These are phyloP conservation scores for Cardiospermum halicacabum DNA, from an alignment of 345 rosid genomes.

Conservation along the genomic window DNA sequence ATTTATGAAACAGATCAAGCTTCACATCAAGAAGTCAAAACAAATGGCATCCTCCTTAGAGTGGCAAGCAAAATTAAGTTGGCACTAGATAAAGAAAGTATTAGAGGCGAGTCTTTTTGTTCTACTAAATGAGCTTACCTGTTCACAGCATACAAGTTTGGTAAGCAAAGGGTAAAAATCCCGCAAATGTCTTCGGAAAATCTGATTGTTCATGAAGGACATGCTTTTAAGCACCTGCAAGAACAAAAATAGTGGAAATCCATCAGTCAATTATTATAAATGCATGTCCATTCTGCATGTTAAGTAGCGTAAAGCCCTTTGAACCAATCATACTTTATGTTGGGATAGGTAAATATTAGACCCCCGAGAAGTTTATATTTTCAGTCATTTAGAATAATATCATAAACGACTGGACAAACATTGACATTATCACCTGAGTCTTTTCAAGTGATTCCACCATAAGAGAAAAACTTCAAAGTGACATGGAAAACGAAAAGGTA, in stretches of 20 bases:
- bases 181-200: slow-evolving; percentile 81
- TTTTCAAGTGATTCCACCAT: not conserved
- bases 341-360: too few species aligned
- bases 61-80: not conserved
- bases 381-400: not conserved
- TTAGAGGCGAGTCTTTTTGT: not conserved
- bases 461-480: not conserved
- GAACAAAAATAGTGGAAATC: slow-evolving; percentile 8
- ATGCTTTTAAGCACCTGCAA: slow-evolving; percentile 89
- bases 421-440: not conserved
- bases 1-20: not conserved
- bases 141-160: slow-evolving; percentile 87
- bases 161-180: slow-evolving; percentile 91
- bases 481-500: not conserved
- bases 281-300: not conserved
- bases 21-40: not conserved
- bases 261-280: not conserved
- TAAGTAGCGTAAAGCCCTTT: not conserved
- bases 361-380: too few species aligned
- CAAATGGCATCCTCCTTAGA: not conserved
- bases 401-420: not conserved
- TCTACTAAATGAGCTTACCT: slow-evolving; percentile 42
- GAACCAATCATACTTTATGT: too few species aligned
- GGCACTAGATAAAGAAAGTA: not conserved
- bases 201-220: slow-evolving; percentile 81